Percentiles rank a stretch among this genome's conserved stretches.
phyloP scores from a whole-genome alignment of 2,329 filamentous ascomycete genomes.

The Mycosphaerella arachidis region DNA sequence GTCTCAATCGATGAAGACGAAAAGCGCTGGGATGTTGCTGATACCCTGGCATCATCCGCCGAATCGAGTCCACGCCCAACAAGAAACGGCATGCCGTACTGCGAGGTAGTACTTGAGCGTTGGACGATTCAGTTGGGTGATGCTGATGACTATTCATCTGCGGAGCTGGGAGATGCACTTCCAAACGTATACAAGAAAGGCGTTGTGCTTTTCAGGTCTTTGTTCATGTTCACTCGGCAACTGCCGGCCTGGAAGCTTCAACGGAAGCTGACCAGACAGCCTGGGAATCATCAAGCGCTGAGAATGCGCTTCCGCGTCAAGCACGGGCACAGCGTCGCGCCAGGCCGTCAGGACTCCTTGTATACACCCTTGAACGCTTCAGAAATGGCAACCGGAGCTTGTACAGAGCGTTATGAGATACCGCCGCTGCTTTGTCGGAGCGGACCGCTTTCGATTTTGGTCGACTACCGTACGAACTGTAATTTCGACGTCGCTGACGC shows the following conservation, averaged over 20 bases:
- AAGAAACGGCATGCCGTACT: constrained; percentile 41
- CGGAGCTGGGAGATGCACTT: constrained; percentile 56
- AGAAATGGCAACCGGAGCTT: constrained; percentile 42
- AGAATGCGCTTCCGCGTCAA: constrained; percentile 74
- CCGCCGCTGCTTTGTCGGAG: constrained; percentile 81
- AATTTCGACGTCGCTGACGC: constrained; percentile 89
- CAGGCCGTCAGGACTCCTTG: constrained; percentile 61
- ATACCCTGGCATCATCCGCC: constrained; percentile 67
- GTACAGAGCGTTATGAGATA: constrained; percentile 73
- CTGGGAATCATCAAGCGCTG: constrained; percentile 57
- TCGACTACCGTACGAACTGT: constrained; percentile 82
- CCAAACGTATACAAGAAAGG: constrained; percentile 96
- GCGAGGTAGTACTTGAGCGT: constrained; percentile 80
- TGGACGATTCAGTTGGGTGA: constrained; percentile 83
- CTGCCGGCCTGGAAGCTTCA: constrained; percentile 84
- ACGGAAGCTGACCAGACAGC: constrained; percentile 67
- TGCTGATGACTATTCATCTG: constrained; percentile 49
- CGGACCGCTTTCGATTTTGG: constrained; percentile 74
- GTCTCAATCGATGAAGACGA: constrained; percentile 84
- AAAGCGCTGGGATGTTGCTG: constrained; percentile 87
- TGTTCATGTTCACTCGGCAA: constrained; percentile 77
- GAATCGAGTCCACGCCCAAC: constrained; percentile 43
- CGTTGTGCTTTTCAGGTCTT: constrained; percentile 86
- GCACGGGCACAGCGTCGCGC: constrained; percentile 51
- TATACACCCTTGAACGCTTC: constrained; percentile 65